Conservation (phyloP, 306 rosid species). For the Potentilla sterilis region DNA sequence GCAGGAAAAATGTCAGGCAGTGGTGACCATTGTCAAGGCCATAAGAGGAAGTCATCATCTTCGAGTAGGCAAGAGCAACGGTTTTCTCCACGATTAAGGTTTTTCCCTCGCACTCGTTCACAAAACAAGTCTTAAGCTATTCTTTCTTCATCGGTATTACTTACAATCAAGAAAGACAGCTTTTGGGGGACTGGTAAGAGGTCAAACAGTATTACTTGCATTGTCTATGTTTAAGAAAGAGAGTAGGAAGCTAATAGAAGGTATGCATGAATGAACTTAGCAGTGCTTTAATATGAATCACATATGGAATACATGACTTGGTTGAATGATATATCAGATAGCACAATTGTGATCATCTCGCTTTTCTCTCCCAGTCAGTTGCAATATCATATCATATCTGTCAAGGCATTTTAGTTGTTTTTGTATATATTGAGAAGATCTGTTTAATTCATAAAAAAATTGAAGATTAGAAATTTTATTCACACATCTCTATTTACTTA, state of each 20-base stretch:
- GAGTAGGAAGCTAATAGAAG: neutral
- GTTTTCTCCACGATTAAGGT: constrained; percentile 19
- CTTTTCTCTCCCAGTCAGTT: neutral
- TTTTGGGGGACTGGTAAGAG: neutral
- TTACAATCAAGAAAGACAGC: constrained; percentile 1
- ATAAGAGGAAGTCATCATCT: constrained; percentile 22
- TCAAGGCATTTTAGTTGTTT: neutral
- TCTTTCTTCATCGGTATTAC: neutral
- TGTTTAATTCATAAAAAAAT: neutral
- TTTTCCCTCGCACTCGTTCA: constrained; percentile 22
- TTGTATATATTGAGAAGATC: neutral
- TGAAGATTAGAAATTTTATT: too few species aligned
- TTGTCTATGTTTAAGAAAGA: neutral
- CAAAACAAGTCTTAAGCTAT: constrained; percentile 1
- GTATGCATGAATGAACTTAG: neutral
- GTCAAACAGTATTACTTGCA: neutral
- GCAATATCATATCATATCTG: neutral
- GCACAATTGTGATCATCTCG: neutral
- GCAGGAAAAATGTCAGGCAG: constrained; percentile 22
- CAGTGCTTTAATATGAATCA: neutral
- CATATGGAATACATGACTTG: neutral
- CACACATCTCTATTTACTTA: too few species aligned
- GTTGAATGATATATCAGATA: neutral
- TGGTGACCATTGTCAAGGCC: constrained; percentile 9
- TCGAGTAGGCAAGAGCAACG: constrained; percentile 20